These are phyloP conservation scores for Acorus gramineus DNA, from an alignment of 106 monocot genomes.

Conservation along the genomic window DNA sequence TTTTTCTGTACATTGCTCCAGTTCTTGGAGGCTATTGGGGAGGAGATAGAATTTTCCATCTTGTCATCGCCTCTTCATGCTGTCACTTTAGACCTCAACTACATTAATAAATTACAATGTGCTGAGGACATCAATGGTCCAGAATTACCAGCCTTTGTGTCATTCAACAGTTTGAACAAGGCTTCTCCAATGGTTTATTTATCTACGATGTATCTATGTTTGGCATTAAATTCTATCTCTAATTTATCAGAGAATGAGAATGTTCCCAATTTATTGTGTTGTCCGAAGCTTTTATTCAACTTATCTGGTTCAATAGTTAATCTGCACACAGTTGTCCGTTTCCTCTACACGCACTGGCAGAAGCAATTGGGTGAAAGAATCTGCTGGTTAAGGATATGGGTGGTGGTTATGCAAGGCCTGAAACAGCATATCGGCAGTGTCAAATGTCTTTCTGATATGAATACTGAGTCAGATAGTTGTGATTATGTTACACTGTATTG, in stretches of 20 bases:
- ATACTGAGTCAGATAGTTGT: slow-evolving; percentile 1
- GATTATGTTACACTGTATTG: slow-evolving; percentile 4
- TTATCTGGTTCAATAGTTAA: slow-evolving; percentile 8
- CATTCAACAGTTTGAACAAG: slow-evolving; percentile 29
- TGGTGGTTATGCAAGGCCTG: slow-evolving; percentile 15
- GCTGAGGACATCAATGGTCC: slow-evolving; percentile 3
- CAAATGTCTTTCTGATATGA: neutral
- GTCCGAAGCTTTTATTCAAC: slow-evolving; percentile 8
- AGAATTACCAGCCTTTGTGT: slow-evolving; percentile 14
- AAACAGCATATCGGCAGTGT: slow-evolving; percentile 3
- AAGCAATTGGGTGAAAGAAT: slow-evolving; percentile 3
- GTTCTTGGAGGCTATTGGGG: slow-evolving; percentile 25
- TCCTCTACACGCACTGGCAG: slow-evolving; percentile 19
- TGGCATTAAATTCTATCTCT: slow-evolving; percentile 12
- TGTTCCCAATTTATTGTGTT: slow-evolving; percentile 6
- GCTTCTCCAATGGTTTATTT: no score
- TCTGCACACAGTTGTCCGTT: slow-evolving; percentile 22
- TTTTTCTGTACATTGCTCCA: slow-evolving; percentile 16
- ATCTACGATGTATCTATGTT: slow-evolving; percentile 15
- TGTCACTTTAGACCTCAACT: slow-evolving; percentile 29
- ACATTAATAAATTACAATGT: slow-evolving; percentile 23
- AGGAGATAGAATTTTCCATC: slow-evolving; percentile 26
- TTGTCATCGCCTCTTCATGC: slow-evolving; percentile 21
- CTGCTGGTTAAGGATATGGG: slow-evolving; percentile 24
- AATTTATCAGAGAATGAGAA: slow-evolving; percentile 7